Evolutionary conservation across 169 alveolate genomes (phyloP), one percentile per base, ranked within the genome.

Genomic region (Cyclospora cayetanensis): DNA sequence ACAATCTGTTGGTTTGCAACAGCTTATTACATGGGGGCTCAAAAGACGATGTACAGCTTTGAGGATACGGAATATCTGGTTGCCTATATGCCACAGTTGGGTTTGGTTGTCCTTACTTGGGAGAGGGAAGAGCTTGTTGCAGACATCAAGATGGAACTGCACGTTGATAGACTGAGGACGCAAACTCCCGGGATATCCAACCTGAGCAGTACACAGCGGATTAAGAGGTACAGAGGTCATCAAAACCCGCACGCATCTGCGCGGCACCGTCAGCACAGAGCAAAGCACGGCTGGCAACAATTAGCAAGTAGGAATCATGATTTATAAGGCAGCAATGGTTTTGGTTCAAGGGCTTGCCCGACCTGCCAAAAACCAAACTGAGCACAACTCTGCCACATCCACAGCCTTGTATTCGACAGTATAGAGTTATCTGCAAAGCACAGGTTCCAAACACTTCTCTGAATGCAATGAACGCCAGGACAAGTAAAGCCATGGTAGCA

Each of bases 331-430:
- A n/a, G n/a, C n/a, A n/a, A 55, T 9, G 70, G 70, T 55, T 55
- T 55, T 35, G 53, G 50, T 46, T 70, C 31, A 27, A 66, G 79
- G 79, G 79, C 31, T 46, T 46, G 20, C 15, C 60, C 15, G 74
- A 50, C 89, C 42, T 79, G 89, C 89, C 89, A 79, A 55, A 42
- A 79, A 18, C 89, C 89, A 55, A 34, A 79, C 89, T 79, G 70
- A 7, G 89, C 89, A 27, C 89, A 79, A 65, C 74, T 25, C 22
- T 20, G 31, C 79, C 41, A 66, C 79, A 29, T 66, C 79, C 79
- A 66, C 53, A 4, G 79, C 39, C 41, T 27, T 29, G 39, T 27
- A 66, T 29, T 7, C 11, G 41, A 27, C 37, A 22, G 79, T 41
- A 29, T 2, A 4, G 42, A 27, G 2, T 3, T 29, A 7, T 66